Evolutionary conservation across 495 filamentous ascomycete genomes (phyloP).

Genomic region (Cairneyella variabilis): DNA sequence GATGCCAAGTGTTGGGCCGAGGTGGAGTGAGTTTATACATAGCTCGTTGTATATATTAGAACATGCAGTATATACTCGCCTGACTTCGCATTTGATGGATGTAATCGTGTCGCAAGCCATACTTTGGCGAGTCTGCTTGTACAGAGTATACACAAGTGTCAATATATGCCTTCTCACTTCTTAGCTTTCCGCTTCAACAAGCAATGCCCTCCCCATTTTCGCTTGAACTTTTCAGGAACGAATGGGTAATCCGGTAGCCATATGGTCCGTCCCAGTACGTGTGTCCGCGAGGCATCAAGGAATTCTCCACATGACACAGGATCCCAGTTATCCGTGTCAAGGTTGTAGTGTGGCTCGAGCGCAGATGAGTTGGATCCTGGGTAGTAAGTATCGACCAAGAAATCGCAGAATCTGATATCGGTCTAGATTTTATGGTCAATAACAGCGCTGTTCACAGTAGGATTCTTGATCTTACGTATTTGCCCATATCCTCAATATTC

Average conservation of each 20-base stretch:
- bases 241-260: slow-evolving; percentile 75
- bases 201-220: slow-evolving; percentile 83
- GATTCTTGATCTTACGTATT: slow-evolving; percentile 62
- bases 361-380: slow-evolving; percentile 46
- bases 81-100: too few relatives aligned
- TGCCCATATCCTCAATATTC: slow-evolving; percentile 80
- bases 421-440: too few relatives aligned
- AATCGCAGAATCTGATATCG: slow-evolving; percentile 69
- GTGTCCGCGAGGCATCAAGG: slow-evolving; percentile 73
- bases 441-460: neutral
- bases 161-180: neutral
- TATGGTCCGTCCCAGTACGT: slow-evolving; percentile 68
- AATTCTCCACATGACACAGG: slow-evolving; percentile 68
- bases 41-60: neutral
- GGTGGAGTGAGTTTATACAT: neutral
- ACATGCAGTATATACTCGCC: too few relatives aligned
- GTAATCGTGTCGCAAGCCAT: too few relatives aligned
- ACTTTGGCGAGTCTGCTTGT: too few relatives aligned
- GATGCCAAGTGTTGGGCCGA: neutral
- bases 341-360: slow-evolving; percentile 71
- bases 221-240: slow-evolving; percentile 62
- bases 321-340: slow-evolving; percentile 70
- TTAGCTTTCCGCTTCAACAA: slow-evolving; percentile 56
- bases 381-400: slow-evolving; percentile 85
- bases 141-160: too few relatives aligned